phyloP scores from a whole-genome alignment of 129 eudicot species.

The Centella asiatica region DNA sequence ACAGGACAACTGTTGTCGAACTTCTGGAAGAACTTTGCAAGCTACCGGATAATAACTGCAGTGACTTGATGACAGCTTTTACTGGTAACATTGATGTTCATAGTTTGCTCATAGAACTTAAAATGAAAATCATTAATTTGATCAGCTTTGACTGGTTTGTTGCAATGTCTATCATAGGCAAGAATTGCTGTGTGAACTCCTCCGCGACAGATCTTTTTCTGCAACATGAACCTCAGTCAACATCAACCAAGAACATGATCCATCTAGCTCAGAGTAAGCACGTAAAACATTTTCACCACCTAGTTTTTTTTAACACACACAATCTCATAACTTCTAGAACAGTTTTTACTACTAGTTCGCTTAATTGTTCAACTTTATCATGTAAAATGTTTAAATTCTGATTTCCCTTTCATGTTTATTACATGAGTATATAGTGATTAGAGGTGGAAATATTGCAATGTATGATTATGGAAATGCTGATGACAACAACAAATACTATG shows the following conservation, averaged over 20 bases:
- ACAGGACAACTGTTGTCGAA: constrained; percentile 43
- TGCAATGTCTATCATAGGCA: constrained; percentile 32
- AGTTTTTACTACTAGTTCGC: too few species aligned
- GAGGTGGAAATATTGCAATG: constrained; percentile 64
- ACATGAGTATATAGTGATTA: constrained; percentile 36
- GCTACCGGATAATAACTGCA: constrained; percentile 40
- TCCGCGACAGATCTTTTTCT: constrained; percentile 44
- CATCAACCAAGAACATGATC: constrained; percentile 83
- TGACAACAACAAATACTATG: constrained; percentile 51
- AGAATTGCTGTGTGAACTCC: constrained; percentile 76
- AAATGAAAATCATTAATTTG: background rate
- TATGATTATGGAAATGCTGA: constrained; percentile 50
- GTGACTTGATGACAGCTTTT: constrained; percentile 45
- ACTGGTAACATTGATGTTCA: constrained; percentile 36
- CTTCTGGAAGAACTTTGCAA: constrained; percentile 54
- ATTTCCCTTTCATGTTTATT: too few species aligned
- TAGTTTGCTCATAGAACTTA: background rate
- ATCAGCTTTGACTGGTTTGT: background rate
- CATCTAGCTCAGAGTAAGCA: constrained; percentile 86
- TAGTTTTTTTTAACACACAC: too few species aligned
- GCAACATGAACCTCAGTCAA: constrained; percentile 67
- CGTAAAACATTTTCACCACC: background rate
- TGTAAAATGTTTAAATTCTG: too few species aligned
- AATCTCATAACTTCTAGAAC: too few species aligned
- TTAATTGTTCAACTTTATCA: too few species aligned